A percentile compares a stretch with the other conserved stretches of the same genome.
Evolutionary conservation across 495 filamentous ascomycete genomes (phyloP).

Genomic region (Penicillium bovifimosum): DNA sequence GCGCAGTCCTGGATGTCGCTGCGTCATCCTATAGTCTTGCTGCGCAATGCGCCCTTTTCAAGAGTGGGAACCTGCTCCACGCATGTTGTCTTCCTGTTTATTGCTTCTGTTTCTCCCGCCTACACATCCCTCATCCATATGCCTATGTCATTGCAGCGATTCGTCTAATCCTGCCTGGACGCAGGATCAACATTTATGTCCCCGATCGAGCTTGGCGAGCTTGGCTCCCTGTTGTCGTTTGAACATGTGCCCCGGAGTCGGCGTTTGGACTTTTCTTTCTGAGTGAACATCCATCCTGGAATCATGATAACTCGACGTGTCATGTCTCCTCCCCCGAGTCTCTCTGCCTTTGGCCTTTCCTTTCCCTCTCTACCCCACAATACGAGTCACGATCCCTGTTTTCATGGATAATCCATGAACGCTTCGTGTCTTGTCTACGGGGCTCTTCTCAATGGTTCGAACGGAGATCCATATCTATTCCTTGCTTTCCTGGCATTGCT

Average conservation of each 20-base stretch:
- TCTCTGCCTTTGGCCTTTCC: neutral
- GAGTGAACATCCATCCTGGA: conserved; percentile 4
- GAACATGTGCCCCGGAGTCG: conserved; percentile 19
- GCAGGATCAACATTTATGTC: conserved; percentile 11
- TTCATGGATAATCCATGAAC: neutral
- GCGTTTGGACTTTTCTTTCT: conserved; percentile 21
- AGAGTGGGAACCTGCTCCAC: neutral
- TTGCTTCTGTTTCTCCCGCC: neutral
- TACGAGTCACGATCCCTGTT: neutral
- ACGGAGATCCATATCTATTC: neutral
- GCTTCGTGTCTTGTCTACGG: neutral
- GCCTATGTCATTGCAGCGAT: conserved; percentile 6
- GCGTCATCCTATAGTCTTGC: conserved; percentile 67
- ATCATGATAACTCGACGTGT: conserved; percentile 1
- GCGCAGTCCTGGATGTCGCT: conserved; percentile 64
- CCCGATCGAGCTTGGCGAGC: too few species aligned
- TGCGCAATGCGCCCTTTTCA: neutral
- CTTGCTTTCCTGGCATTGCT: neutral
- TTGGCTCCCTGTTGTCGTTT: conserved; percentile 3
- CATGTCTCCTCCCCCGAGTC: neutral
- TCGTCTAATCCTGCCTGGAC: conserved; percentile 14
- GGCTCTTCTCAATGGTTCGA: neutral
- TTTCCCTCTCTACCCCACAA: neutral
- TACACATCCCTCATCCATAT: neutral
- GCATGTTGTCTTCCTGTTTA: neutral